A percentile compares a stretch with the other conserved stretches of the same genome.
Evolutionary conservation across 352 stramenopile species (phyloP).

Genomic region (Phytophthora quininea): DNA sequence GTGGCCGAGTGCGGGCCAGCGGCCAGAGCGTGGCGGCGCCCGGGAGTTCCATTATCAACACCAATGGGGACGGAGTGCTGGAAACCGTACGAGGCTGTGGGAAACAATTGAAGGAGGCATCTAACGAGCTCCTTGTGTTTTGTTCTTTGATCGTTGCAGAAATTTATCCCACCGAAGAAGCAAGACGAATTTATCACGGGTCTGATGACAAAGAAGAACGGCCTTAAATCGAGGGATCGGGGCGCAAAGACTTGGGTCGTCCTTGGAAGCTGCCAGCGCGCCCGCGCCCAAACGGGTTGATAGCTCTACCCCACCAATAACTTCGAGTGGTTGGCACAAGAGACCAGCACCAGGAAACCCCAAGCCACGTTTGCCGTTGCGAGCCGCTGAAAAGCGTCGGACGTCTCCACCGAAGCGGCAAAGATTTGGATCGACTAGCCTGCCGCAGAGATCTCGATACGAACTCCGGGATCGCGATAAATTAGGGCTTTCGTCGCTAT

Average conservation of each 20-base stretch:
- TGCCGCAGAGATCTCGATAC: constrained; percentile 7
- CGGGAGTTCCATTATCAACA: constrained; percentile 31
- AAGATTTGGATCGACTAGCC: constrained; percentile 10
- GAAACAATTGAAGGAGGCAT: too few relatives aligned
- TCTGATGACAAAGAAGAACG: constrained; percentile 11
- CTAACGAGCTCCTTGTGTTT: too few relatives aligned
- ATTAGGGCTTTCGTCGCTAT: constrained; percentile 3
- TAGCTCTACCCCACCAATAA: constrained; percentile 5
- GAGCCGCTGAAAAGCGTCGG: constrained; percentile 1
- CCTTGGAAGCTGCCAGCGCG: constrained; percentile 35
- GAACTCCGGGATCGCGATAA: constrained; percentile 19
- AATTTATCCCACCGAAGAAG: constrained; percentile 30
- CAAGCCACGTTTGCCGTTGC: constrained; percentile 11
- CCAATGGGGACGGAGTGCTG: constrained; percentile 20
- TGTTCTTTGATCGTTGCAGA: constrained; percentile 9
- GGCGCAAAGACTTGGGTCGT: constrained; percentile 12
- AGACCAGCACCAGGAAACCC: constrained; percentile 1
- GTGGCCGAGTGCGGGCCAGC: constrained; percentile 12
- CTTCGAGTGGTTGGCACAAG: constrained; percentile 28
- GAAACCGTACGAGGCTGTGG: constrained; percentile 12
- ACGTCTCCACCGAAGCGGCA: constrained; percentile 9
- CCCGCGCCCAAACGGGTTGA: constrained; percentile 10
- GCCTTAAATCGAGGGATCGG: constrained; percentile 22
- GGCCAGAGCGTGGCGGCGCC: constrained; percentile 28
- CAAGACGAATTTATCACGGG: constrained; percentile 20